Evolutionary conservation across 139 green algal genomes (phyloP), one percentile per base, ranked within the genome.

Genomic region (Spirogloea muscicola): DNA sequence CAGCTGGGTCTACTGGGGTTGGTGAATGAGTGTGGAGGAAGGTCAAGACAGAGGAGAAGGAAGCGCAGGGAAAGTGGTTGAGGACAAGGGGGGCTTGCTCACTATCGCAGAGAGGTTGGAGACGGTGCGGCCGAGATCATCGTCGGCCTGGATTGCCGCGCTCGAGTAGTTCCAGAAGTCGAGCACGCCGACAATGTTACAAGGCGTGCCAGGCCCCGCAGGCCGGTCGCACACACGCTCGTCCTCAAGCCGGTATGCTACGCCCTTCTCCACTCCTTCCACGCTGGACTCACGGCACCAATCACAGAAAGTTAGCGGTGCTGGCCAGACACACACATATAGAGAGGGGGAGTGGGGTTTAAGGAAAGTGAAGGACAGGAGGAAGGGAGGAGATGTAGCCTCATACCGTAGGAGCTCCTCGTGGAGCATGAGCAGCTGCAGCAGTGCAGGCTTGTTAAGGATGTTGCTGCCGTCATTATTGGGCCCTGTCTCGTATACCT

Each of bases 181-280:
- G n/a, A 72, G 63, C 63, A 72, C 63, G 41, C 41, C 42, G 25
- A 42, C 43, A 3, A 72, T 31, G 40, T 72, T 27, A 31, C 63
- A 72, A 42, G 63, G 63, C 41, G 63, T 59, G 40, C 25, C 34
- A 10, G 43, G 41, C 42, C 63, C 63, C 7, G 43, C 63, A 3
- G 63, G 63, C 9, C 63, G 63, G 43, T 58, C 58, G 63, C 63
- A 72, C n/a, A 72, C 33, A 29, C n/a, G n/a, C n/a, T 42, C 27
- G 33, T 58, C 27, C 63, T 39, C 63, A 25, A 39, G 40, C 40
- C n/a, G 40, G 18, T 43, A 72, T 43, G 40, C 39, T 16, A 10
- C n/a, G n/a, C 42, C 63, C 6, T 58, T 58, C 43, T 59, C 25
- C 41, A 43, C 58, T 25, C 31, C 63, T 6, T 58, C 51, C 33